These are phyloP conservation scores for Paratinospora sagittata DNA, from an alignment of 164 flowering plant genomes.

Conservation along the genomic window DNA sequence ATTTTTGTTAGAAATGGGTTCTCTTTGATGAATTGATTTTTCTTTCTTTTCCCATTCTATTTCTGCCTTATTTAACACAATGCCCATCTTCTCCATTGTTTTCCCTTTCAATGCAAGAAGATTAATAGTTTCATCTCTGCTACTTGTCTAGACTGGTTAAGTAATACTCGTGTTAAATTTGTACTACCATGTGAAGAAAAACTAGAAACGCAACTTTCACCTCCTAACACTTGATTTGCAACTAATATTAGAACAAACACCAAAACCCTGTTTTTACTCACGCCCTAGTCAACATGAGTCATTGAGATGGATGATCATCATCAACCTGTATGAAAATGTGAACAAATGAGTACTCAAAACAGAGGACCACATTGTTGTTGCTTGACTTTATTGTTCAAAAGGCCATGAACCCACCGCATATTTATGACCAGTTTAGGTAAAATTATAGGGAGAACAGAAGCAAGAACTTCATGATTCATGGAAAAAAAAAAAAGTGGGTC, in stretches of 20 bases:
- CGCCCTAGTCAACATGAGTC: not conserved
- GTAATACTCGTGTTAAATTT: too few species aligned
- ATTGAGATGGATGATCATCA: not conserved
- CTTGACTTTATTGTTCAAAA: constrained; percentile 2
- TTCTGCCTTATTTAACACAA: too few species aligned
- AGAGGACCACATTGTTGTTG: not conserved
- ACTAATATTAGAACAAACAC: too few species aligned
- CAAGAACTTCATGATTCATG: not conserved
- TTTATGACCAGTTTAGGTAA: not conserved
- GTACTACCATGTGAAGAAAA: too few species aligned
- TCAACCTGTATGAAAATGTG: not conserved
- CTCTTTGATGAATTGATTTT: too few species aligned
- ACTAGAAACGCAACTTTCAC: not conserved
- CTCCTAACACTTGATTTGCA: too few species aligned
- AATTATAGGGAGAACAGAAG: not conserved
- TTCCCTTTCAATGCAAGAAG: too few species aligned
- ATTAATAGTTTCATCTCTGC: too few species aligned
- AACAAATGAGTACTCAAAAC: not conserved
- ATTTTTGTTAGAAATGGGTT: too few species aligned
- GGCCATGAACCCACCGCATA: not conserved
- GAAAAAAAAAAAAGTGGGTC: not conserved
- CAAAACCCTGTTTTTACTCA: not conserved
- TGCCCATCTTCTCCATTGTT: too few species aligned
- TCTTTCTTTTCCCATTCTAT: too few species aligned
- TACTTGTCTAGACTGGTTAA: too few species aligned